Conservation (phyloP, 129 eudicot genomes). For the Kitagawia praeruptora region DNA sequence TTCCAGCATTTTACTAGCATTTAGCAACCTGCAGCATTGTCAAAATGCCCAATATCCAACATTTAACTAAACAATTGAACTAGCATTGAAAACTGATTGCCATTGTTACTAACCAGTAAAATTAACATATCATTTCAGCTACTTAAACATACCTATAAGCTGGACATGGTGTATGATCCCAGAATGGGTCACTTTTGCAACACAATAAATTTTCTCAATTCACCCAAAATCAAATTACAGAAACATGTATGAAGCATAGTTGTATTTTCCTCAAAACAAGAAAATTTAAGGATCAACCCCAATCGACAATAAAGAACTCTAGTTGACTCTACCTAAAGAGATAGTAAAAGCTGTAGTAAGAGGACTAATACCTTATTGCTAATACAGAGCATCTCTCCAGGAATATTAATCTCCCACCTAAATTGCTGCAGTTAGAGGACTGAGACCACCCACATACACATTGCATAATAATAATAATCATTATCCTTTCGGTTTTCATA, state of each 20-base stretch:
- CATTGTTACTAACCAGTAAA: too few relatives aligned
- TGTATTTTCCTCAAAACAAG: not conserved
- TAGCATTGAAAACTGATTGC: not conserved
- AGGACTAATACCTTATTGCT: too few relatives aligned
- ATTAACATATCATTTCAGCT: too few relatives aligned
- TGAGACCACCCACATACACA: too few relatives aligned
- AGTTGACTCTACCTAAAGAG: conserved; percentile 84
- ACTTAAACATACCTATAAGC: too few relatives aligned
- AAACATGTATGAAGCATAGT: not conserved
- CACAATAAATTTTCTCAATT: conserved; percentile 1
- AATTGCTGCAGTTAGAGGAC: too few relatives aligned
- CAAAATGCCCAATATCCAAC: not conserved
- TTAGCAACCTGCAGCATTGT: not conserved
- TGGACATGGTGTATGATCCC: too few relatives aligned
- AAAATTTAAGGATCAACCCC: conserved; percentile 14
- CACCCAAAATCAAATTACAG: not conserved
- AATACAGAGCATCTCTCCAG: too few relatives aligned
- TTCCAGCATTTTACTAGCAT: not conserved
- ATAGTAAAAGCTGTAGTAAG: too few relatives aligned
- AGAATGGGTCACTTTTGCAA: conserved; percentile 59
- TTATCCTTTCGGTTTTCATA: too few relatives aligned
- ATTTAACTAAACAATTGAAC: not conserved
- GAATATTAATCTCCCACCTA: too few relatives aligned
- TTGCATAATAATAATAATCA: too few relatives aligned
- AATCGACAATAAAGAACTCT: conserved; percentile 93